These are phyloP conservation scores for Aspergillus diversus DNA, from an alignment of 495 filamentous ascomycete species.

Conservation along the genomic window DNA sequence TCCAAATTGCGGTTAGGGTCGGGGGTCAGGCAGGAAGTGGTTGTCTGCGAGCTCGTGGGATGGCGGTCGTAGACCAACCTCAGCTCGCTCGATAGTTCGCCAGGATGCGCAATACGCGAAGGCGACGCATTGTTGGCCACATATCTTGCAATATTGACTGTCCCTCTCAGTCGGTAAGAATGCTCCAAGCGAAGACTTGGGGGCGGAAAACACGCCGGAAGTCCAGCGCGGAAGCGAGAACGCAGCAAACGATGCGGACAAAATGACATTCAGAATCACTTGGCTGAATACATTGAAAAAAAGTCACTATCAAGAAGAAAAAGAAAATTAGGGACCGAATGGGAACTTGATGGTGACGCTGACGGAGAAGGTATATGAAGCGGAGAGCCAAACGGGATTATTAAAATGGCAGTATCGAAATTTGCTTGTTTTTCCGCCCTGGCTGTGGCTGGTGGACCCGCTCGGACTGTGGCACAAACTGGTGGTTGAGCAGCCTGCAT, in stretches of 20 bases:
- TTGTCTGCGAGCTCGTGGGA: neutral
- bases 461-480: constrained; percentile 15
- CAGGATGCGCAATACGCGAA: constrained; percentile 2
- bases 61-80: neutral
- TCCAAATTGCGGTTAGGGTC: neutral
- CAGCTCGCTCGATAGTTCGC: neutral
- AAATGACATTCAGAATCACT: constrained; percentile 45
- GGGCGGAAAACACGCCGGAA: constrained; percentile 29
- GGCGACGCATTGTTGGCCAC: constrained; percentile 25
- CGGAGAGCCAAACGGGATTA: neutral
- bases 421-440: constrained; percentile 25
- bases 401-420: constrained; percentile 17
- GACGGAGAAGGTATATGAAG: neutral
- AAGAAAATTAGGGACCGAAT: neutral
- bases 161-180: constrained; percentile 28
- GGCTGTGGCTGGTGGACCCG: constrained; percentile 35
- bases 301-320: neutral
- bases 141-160: constrained; percentile 16
- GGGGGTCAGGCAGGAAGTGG: neutral
- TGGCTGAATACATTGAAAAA: constrained; percentile 29
- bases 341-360: neutral
- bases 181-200: constrained; percentile 28
- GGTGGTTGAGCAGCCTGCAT: constrained; percentile 15
- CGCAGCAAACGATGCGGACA: constrained; percentile 37
- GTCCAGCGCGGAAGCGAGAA: constrained; percentile 36